Evolutionary conservation across 345 rosid genomes (phyloP), one percentile per base, ranked within the genome.

Genomic region (Hibiscus syriacus): DNA sequence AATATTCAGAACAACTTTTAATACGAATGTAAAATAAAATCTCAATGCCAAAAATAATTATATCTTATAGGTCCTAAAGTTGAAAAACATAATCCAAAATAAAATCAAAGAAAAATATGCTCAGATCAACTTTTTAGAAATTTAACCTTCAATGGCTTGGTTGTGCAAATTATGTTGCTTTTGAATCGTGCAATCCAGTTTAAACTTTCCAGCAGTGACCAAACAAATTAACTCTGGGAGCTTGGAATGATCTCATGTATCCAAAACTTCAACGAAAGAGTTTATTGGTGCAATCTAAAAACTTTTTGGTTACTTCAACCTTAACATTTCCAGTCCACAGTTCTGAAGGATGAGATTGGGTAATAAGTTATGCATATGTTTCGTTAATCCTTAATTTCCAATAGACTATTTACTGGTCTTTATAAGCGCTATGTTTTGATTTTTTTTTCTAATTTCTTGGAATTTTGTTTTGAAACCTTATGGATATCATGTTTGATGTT

Each of bases 401-500:
- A 23, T 39, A 41, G 30, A 43, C 52, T 41, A 23, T 23, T 1
- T 41, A 17, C 32, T 62, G 66, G 66, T 19, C 10, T 62, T 62
- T n/a, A 39, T 22, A 13, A 62, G 32, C 67, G 23, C 6, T 62
- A 41, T 3, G 7, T 23, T 39, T 62, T 43, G 11, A 39, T 8
- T 17, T 62, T 25, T 43, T 41, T 3, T 62, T 62, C 11, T 25
- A 25, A 23, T 16, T 25, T 43, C 3, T 14, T 43, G 22, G 17
- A 43, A 43, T 43, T 16, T 63, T 43, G 67, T 48, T 49, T 46
- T 17, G 22, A 17, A 65, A 19, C 43, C 39, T 9, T 4, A 64
- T 65, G 12, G 43, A 64, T 64, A 10, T 46, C 9, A 46, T 27
- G n/a, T 19, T 22, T 71, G 46, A 67, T 66, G 39, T 36, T 36